Base-by-base conservation (phyloP, 2,329 filamentous ascomycete species). In the Atkinsonella hypoxylon region DNA sequence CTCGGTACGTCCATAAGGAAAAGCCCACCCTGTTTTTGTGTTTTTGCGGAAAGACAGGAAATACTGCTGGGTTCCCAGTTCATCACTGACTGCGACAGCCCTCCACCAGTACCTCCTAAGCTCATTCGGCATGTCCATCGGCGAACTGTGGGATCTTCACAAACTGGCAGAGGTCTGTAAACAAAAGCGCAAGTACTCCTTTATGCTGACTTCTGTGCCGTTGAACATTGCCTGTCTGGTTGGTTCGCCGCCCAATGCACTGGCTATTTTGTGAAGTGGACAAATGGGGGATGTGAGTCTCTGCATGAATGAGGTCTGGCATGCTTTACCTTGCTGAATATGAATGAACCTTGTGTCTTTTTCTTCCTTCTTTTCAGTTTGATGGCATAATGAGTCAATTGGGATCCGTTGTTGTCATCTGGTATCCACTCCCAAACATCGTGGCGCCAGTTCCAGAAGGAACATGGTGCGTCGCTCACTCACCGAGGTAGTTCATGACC, bases 141-240 rank as follows among this genome's bases (percentile, higher is more conserved):
- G 77, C 1, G 77, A 80, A 63, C 65, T 79, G 48, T 74, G 75
- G 67, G 74, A 79, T 58, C 63, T 84, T 5, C 73, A 77, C 54
- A 72, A 65, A 41, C 64, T 83, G 42, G 70, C 76, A 0, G 66
- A 66, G 39, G 71, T 76, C 45, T 81, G 80, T 59, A 71, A 71
- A 60, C 68, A 71, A 60, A 69, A 71, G 49, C 65, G 68, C 13
- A 68, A 74, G 32, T 84, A 79, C 66, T 75, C 70, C 5, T 85
- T 85, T 59, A 74, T 85, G 65, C 70, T 85, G 22, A 78, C 76
- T 0, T 82, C 77, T 54, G 71, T 70, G 13, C 79, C 81, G 0
- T 64, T 81, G 34, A 82, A 83, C 59, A 73, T 78, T 43, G 73
- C 74, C 6, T 75, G 78, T 2, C 60, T 75, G 1, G 63, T 77